Percentiles rank a stretch among this genome's conserved stretches.
Conservation (phyloP, 768 basidiomycete species). For the Mycena haematopus region DNA sequence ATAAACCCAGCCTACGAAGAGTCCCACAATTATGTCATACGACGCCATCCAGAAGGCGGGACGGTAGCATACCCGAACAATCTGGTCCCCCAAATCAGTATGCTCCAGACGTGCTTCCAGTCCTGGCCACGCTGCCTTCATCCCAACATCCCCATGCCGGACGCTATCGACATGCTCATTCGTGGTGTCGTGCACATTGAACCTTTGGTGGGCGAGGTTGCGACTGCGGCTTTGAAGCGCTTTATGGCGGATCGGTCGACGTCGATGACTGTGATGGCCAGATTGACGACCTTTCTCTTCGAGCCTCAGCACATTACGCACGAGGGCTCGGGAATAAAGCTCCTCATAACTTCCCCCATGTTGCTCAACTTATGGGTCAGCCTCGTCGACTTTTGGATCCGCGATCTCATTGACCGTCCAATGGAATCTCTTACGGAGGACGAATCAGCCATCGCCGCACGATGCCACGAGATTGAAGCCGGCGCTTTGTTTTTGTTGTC, state of each 20-base stretch:
- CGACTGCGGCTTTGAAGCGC: conserved; percentile 71
- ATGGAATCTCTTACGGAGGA: conserved; percentile 49
- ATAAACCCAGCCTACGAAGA: conserved; percentile 71
- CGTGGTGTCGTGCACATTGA: conserved; percentile 88
- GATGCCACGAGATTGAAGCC: conserved; percentile 69
- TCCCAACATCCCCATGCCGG: conserved; percentile 56
- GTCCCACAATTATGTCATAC: conserved; percentile 66
- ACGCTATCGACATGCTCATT: conserved; percentile 79
- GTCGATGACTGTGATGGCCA: conserved; percentile 62
- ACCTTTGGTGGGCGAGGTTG: conserved; percentile 71
- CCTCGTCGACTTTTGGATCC: conserved; percentile 74
- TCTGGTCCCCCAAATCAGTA: conserved; percentile 65
- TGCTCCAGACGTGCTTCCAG: conserved; percentile 80
- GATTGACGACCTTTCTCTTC: conserved; percentile 77
- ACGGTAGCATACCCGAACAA: conserved; percentile 70
- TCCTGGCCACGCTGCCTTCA: conserved; percentile 86
- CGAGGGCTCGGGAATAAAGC: conserved; percentile 66
- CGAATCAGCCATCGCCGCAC: conserved; percentile 47
- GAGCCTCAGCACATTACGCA: conserved; percentile 66
- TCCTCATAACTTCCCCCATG: conserved; percentile 70
- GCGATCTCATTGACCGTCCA: conserved; percentile 49
- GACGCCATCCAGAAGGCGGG: conserved; percentile 69
- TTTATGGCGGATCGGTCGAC: conserved; percentile 68
- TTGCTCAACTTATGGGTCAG: conserved; percentile 77
- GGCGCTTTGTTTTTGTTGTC: conserved; percentile 79